Evolutionary conservation across 495 filamentous ascomycete genomes (phyloP).

Genomic region (Pseudotulostoma volvatum): DNA sequence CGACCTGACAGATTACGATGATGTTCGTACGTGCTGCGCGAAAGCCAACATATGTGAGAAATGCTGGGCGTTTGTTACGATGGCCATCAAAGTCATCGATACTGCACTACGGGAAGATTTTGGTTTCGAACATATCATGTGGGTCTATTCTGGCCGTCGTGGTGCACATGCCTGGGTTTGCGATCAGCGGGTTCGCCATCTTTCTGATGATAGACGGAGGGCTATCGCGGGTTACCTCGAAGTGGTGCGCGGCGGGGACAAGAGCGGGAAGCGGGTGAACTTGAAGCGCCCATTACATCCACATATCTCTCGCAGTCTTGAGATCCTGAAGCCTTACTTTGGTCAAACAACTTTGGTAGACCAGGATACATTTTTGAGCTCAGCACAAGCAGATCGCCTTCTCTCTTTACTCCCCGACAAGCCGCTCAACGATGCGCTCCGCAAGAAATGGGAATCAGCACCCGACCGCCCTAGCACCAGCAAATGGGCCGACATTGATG

Average conservation of each 20-base stretch:
- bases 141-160: slow-evolving; percentile 94
- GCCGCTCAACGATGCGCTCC: slow-evolving; percentile 52
- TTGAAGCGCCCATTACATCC: slow-evolving; percentile 76
- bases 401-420: slow-evolving; percentile 66
- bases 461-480: slow-evolving; percentile 53
- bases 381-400: slow-evolving; percentile 53
- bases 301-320: slow-evolving; percentile 71
- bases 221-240: slow-evolving; percentile 81
- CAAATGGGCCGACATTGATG: slow-evolving; percentile 92
- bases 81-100: slow-evolving; percentile 91
- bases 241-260: slow-evolving; percentile 63
- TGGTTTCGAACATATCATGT: slow-evolving; percentile 88
- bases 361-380: slow-evolving; percentile 69
- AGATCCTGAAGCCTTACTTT: slow-evolving; percentile 66
- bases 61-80: slow-evolving; percentile 93
- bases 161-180: slow-evolving; percentile 99
- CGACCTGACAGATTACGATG: slow-evolving; percentile 96
- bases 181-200: slow-evolving; percentile 62
- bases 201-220: slow-evolving; percentile 70
- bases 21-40: slow-evolving; percentile 85
- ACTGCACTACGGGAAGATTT: slow-evolving; percentile 78
- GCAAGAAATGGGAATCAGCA: slow-evolving; percentile 77
- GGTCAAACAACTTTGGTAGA: slow-evolving; percentile 58
- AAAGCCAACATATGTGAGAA: slow-evolving; percentile 85
- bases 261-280: slow-evolving; percentile 78